Evolutionary conservation across 2,329 filamentous ascomycete genomes (phyloP).

Genomic region (Grosmannia clavigera): DNA sequence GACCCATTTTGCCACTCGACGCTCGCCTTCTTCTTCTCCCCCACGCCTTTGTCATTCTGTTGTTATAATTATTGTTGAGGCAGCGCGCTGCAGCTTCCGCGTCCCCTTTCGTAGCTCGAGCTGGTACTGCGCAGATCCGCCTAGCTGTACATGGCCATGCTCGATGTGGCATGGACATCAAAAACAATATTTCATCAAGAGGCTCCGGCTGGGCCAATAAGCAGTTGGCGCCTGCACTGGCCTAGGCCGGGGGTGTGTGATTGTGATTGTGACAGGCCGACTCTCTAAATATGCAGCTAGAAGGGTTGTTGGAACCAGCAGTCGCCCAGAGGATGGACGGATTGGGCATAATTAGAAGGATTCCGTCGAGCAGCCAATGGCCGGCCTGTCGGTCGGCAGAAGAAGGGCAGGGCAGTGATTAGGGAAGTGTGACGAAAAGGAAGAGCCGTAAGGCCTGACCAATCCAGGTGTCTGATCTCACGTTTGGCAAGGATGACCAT

Average conservation of each 20-base stretch:
- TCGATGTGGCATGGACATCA: no score
- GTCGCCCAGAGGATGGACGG: not conserved
- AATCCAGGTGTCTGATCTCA: not conserved
- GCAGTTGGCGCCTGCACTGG: not conserved
- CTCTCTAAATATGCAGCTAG: not conserved
- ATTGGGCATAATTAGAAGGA: not conserved
- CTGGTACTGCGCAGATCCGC: no score
- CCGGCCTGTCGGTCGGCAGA: not conserved
- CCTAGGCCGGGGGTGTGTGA: not conserved
- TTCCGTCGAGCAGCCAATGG: not conserved
- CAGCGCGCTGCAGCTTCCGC: not conserved
- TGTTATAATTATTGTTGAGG: not conserved
- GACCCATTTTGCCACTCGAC: not conserved
- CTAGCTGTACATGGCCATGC: no score
- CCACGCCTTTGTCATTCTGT: not conserved
- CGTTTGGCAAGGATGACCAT: not conserved
- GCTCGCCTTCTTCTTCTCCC: not conserved
- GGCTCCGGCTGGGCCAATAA: not conserved
- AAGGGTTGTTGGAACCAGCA: not conserved
- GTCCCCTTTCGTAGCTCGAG: not conserved
- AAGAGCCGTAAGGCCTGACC: not conserved
- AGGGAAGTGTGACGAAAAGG: not conserved
- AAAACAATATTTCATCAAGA: not conserved
- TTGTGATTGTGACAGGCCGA: not conserved
- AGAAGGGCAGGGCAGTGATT: not conserved